Evolutionary conservation across 371 early-diverging fungal genomes (phyloP).

Genomic region (Gilbertella persicaria): DNA sequence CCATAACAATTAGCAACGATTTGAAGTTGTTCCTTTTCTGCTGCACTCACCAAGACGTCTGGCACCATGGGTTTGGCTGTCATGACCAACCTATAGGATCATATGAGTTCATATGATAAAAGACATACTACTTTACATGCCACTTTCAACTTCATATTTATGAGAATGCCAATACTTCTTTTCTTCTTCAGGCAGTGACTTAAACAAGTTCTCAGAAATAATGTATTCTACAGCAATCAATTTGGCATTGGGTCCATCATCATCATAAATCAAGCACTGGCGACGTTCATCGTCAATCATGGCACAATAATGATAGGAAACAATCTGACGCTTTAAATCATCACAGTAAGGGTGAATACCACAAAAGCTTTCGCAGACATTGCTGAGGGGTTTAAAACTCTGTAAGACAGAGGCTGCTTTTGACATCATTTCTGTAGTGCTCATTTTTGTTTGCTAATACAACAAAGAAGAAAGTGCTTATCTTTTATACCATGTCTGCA

Average conservation of each 20-base stretch:
- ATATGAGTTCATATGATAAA: neutral
- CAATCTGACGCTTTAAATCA: conserved; percentile 40
- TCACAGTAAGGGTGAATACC: conserved; percentile 33
- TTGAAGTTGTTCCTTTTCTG: conserved; percentile 26
- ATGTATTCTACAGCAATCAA: conserved; percentile 59
- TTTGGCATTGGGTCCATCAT: conserved; percentile 32
- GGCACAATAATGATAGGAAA: conserved; percentile 51
- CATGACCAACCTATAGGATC: conserved; percentile 9
- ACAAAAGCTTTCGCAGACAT: conserved; percentile 27
- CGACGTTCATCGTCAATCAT: conserved; percentile 49
- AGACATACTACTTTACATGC: conserved; percentile 6
- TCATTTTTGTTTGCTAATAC: neutral
- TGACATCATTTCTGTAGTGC: neutral
- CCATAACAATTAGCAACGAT: conserved; percentile 35
- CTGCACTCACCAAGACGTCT: conserved; percentile 7
- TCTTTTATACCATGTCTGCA: too few species aligned
- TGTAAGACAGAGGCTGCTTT: conserved; percentile 1
- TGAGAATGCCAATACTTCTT: conserved; percentile 55
- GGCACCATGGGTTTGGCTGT: conserved; percentile 25
- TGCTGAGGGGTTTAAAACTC: conserved; percentile 8
- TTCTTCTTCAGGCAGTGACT: conserved; percentile 35
- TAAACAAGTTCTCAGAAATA: conserved; percentile 50
- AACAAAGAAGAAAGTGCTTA: too few species aligned
- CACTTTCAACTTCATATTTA: conserved; percentile 43
- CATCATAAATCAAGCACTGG: conserved; percentile 57